Evolutionary conservation across 257 asterid species (phyloP).

Genomic region (Nemophila menziesii): DNA sequence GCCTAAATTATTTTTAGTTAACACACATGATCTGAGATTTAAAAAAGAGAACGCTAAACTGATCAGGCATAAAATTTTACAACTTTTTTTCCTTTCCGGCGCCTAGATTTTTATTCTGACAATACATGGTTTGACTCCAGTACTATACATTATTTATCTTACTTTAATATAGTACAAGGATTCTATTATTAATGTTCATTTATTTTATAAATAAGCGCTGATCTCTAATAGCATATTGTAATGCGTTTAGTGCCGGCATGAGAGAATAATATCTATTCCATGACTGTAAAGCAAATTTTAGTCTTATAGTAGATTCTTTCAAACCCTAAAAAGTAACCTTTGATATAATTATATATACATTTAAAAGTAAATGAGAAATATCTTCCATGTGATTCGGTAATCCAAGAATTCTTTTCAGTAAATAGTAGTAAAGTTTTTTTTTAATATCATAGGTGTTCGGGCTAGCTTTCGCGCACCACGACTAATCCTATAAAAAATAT

Average conservation of each 20-base stretch:
- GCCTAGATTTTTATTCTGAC: background rate
- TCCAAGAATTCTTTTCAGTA: no score
- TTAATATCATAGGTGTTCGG: no score
- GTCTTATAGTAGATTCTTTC: background rate
- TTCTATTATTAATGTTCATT: background rate
- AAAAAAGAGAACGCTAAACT: background rate
- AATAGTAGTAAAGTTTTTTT: no score
- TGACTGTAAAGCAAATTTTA: background rate
- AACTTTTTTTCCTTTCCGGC: background rate
- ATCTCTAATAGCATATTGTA: no score
- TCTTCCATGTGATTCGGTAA: background rate
- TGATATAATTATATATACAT: no score
- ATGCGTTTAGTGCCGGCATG: background rate
- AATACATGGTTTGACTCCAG: background rate
- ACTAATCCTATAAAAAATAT: no score
- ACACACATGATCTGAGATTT: background rate
- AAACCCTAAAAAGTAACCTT: background rate
- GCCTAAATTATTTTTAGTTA: background rate
- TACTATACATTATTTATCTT: no score
- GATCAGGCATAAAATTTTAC: background rate
- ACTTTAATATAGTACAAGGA: background rate
- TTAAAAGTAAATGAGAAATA: background rate
- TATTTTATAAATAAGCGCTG: no score
- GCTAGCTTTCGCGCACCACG: no score
- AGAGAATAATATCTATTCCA: background rate